Evolutionary conservation across 2,329 filamentous ascomycete species (phyloP), one percentile per base, ranked within the genome.

Genomic region (Diaporthe citrichinensis): DNA sequence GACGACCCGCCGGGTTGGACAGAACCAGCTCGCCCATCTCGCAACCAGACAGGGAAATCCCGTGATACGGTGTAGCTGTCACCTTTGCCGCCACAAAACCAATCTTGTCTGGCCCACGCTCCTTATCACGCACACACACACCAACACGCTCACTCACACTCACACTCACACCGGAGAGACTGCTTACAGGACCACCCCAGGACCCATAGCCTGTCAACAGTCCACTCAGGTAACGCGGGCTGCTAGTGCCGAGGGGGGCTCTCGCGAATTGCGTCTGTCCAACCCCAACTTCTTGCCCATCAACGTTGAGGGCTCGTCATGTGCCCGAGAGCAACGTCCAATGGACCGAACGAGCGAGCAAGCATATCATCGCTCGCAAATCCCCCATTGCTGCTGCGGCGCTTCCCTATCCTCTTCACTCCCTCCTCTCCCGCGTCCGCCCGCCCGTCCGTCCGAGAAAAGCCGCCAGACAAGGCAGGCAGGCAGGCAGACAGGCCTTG

Each of bases 1-100:
- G n/a, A 41, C 23, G 41, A 44, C 57, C 31, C 71, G 65, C 62
- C 55, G 65, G 41, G 71, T 57, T 59, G 46, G 62, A 71, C 71
- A 71, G 36, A 41, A 39, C 39, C 46, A 31, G 57, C 46, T 31
- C 57, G 23, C 58, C 41, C 53, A 58, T 46, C 71, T 46, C 51
- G 44, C 41, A 55, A 69, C 65, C 65, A 53, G 65, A 68, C 65
- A 68, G 46, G 65, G 65, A 53, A 68, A 68, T 68, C 65, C 65
- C 65, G 65, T 69, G 49, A 69, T 55, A 69, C 65, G 49, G 65
- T 69, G 65, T 69, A 41, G 65, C 31, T 53, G 46, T 69, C 65
- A 69, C 65, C 34, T 15, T 53, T 69, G 65, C 65, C 65, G 65
- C 49, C 65, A 53, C 65, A 55, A 31, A 55, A 55, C 15, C 49